Conservation (phyloP, 306 rosid genomes). For the Vicia sativa region DNA sequence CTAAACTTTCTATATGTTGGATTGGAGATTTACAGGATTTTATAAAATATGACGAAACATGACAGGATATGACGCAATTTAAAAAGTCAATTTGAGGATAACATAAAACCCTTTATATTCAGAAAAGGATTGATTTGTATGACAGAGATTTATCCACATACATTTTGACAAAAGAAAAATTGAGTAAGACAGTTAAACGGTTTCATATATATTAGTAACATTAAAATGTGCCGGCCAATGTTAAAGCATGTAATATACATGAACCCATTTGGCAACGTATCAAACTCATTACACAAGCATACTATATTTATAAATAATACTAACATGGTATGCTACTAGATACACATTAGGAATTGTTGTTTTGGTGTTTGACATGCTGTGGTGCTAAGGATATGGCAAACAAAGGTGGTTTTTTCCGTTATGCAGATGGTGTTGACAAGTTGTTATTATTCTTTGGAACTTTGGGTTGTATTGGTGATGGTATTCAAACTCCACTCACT, state of each 20-base stretch:
- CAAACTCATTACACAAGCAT: background rate
- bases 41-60: background rate
- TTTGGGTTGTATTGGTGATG: constrained; percentile 84
- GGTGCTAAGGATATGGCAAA: constrained; percentile 43
- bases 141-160: background rate
- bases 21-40: background rate
- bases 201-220: background rate
- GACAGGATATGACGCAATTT: background rate
- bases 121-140: background rate
- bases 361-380: constrained; percentile 8
- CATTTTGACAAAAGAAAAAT: background rate
- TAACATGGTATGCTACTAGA: constrained; percentile 3
- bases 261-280: constrained; percentile 16
- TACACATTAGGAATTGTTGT: background rate
- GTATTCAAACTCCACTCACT: constrained; percentile 66
- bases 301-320: background rate
- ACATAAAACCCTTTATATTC: background rate
- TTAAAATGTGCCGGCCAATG: constrained; percentile 43
- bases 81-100: background rate
- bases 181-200: background rate
- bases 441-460: constrained; percentile 64
- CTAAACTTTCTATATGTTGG: background rate
- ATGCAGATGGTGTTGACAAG: constrained; percentile 68
- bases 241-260: background rate
- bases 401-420: constrained; percentile 53